Base-by-base conservation (phyloP, 2,329 filamentous ascomycete genomes). In the Diaporthe capsici region DNA sequence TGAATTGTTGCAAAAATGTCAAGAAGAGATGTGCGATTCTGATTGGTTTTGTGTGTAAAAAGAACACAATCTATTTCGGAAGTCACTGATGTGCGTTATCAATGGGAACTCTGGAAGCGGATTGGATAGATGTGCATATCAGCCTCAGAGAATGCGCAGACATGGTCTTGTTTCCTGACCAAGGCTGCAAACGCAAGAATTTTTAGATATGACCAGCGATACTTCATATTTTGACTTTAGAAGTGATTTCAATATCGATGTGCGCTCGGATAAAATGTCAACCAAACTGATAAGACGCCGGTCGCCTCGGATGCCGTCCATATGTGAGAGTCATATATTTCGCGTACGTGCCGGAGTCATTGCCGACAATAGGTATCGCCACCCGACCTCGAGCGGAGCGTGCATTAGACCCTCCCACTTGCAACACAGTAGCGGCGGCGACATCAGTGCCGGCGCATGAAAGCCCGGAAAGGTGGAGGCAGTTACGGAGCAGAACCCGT, bases 381-480 rank as follows among this genome's bases (percentile, higher is more conserved):
- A 34, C 42, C 42, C 61, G 61, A 65, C 25, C 42, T 9, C 25
- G 42, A 65, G 39, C 61, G 42, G 42, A 49, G 61, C 61, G 9
- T 49, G 61, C 61, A 49, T 67, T 67, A 49, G 61, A 67, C 42
- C 61, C 61, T 67, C 42, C 28, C 15, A 49, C 42, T 20, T 49
- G 61, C 61, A 67, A 25, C 42, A 67, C 9, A 20, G 7, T 49
- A 67, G 42, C 42, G 42, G 25, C 61, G 44, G 20, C 44, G 28
- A 20, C 6, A 67, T 65, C 25, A 67, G 10, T 10, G 42, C 42
- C 5, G 42, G 61, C 61, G 17, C 28, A 31, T 22, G 7, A 34
- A 37, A 47, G 37, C n/a, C 22, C 9, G 57, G 57, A 61, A 49
- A 49, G 61, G 61, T 72, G 70, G 70, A 58, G 68, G 68, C 68